phyloP scores from a whole-genome alignment of 495 filamentous ascomycete genomes.

The Acidomyces sp. region DNA sequence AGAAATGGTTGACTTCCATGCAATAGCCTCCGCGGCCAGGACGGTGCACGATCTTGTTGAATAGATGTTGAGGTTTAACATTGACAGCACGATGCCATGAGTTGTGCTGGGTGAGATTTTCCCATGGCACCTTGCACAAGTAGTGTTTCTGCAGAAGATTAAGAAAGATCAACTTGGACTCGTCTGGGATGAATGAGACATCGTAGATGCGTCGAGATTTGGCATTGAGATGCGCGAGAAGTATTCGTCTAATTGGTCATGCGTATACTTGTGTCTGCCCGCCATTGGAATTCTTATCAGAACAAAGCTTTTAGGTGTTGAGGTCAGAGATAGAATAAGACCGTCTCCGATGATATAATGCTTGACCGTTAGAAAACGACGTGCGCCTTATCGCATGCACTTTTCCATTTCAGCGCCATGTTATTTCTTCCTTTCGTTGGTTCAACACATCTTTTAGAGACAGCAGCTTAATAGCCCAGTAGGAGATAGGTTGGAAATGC shows the following conservation, averaged over 20 bases:
- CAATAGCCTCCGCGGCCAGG: conserved; percentile 57
- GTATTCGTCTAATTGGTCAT: conserved; percentile 19
- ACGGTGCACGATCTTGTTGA: conserved; percentile 46
- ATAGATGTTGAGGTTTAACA: conserved; percentile 45
- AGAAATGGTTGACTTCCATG: conserved; percentile 60
- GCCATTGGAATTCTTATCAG: conserved; percentile 7
- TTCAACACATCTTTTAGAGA: neutral
- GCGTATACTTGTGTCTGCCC: neutral
- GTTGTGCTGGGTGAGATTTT: conserved; percentile 49
- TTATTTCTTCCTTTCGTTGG: no score
- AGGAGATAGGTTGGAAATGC: neutral
- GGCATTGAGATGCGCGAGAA: conserved; percentile 23
- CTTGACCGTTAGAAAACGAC: no score
- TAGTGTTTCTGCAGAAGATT: conserved; percentile 15
- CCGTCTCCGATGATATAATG: no score
- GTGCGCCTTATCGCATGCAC: no score
- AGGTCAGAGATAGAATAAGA: neutral
- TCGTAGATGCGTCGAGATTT: conserved; percentile 15
- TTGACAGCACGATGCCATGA: conserved; percentile 38
- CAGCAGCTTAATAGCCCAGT: neutral
- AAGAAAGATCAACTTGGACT: conserved; percentile 3
- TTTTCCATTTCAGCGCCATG: no score
- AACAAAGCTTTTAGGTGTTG: neutral
- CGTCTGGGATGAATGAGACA: conserved; percentile 10
- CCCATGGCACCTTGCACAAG: conserved; percentile 48